These are phyloP conservation scores for Kalanchoe fedtschenkoi DNA, from an alignment of 164 flowering plant genomes.

Conservation along the genomic window DNA sequence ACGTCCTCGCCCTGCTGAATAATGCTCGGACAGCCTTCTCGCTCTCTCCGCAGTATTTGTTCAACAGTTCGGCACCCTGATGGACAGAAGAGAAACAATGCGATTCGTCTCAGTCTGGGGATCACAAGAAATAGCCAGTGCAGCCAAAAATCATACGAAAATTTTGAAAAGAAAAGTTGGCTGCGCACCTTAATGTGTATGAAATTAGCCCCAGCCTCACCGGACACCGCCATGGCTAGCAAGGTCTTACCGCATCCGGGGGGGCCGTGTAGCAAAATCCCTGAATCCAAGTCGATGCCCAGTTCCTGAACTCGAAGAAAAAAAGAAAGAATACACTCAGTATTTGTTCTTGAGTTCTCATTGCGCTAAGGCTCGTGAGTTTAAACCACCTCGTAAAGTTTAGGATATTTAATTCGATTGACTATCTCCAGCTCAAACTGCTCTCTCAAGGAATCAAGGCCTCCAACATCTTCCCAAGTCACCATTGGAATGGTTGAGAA, in stretches of 20 bases:
- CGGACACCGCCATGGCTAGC: slow-evolving; percentile 93
- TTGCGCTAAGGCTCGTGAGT: no score
- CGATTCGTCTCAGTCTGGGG: no score
- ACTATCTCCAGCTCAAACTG: no score
- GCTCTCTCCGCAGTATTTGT: slow-evolving; percentile 95
- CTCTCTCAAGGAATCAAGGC: slow-evolving; percentile 60
- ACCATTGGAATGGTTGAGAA: slow-evolving; percentile 76
- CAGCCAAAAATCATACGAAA: no score
- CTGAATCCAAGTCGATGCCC: slow-evolving; percentile 65
- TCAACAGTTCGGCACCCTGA: slow-evolving; percentile 90
- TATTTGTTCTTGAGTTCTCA: no score
- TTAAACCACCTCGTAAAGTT: no score
- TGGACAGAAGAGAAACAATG: no score
- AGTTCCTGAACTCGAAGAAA: slow-evolving; percentile 45
- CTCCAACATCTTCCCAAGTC: slow-evolving; percentile 96
- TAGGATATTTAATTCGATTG: no score
- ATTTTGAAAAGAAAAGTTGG: no score
- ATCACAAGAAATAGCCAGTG: no score
- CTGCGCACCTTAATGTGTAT: slow-evolving; percentile 76
- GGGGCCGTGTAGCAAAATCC: slow-evolving; percentile 95
- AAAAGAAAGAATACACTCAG: neutral
- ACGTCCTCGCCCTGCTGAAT: slow-evolving; percentile 80
- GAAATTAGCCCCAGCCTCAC: slow-evolving; percentile 94
- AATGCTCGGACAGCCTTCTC: slow-evolving; percentile 76
- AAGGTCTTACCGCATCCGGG: slow-evolving; percentile 98